These are phyloP conservation scores for Nematocida parisii DNA, from an alignment of 371 early-diverging fungal species.

Conservation along the genomic window DNA sequence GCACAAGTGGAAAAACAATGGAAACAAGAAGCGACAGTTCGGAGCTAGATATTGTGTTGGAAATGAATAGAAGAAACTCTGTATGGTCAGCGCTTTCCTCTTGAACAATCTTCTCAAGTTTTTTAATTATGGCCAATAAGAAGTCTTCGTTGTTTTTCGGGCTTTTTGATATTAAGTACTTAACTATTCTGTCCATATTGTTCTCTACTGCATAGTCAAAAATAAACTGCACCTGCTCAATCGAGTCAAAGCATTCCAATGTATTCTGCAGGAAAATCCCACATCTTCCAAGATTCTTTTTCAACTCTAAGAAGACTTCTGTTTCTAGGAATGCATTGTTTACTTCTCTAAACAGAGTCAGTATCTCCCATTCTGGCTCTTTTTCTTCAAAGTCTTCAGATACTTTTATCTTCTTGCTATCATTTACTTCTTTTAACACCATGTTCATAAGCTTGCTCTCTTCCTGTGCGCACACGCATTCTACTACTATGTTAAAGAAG, in stretches of 20 bases:
- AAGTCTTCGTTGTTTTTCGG: slow-evolving; percentile 24
- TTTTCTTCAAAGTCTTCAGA: slow-evolving; percentile 20
- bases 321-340: slow-evolving; percentile 34
- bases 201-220: slow-evolving; percentile 24
- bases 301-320: slow-evolving; percentile 26
- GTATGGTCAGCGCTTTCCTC: slow-evolving; percentile 25
- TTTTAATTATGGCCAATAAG: slow-evolving; percentile 13
- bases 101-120: not conserved
- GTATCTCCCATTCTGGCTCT: slow-evolving; percentile 46
- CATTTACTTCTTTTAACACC: slow-evolving; percentile 1
- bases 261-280: slow-evolving; percentile 35
- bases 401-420: slow-evolving; percentile 31
- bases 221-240: slow-evolving; percentile 18
- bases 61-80: slow-evolving; percentile 14
- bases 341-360: slow-evolving; percentile 27
- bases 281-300: not conserved
- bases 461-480: slow-evolving; percentile 15
- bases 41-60: slow-evolving; percentile 1
- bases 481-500: slow-evolving; percentile 25
- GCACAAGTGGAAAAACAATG: slow-evolving; percentile 24
- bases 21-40: slow-evolving; percentile 4
- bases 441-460: not conserved
- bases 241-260: slow-evolving; percentile 15
- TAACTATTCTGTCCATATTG: slow-evolving; percentile 8
- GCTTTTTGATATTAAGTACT: slow-evolving; percentile 8